These are phyloP conservation scores for Cyclotella atomus DNA, from an alignment of 108 stramenopile species.

Conservation along the genomic window DNA sequence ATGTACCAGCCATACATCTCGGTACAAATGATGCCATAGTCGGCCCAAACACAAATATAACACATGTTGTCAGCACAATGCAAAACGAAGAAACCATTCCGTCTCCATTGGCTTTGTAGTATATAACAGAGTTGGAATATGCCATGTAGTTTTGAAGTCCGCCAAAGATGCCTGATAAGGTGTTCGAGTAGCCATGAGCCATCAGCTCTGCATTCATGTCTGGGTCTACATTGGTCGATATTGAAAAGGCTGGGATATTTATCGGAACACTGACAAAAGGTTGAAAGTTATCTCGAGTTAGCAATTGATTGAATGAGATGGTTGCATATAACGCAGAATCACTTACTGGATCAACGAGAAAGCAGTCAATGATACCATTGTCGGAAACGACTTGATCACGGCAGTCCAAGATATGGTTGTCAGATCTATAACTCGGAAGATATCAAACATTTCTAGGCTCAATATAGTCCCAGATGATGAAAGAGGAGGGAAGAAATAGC, in stretches of 20 bases:
- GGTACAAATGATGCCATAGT: constrained; percentile 67
- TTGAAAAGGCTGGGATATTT: constrained; percentile 86
- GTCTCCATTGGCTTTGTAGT: constrained; percentile 73
- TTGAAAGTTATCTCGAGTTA: too few relatives aligned
- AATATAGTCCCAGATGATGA: not conserved
- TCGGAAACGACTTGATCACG: constrained; percentile 58
- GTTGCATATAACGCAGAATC: too few relatives aligned
- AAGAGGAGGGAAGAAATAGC: constrained; percentile 75
- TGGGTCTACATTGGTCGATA: constrained; percentile 67
- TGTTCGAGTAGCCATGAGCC: constrained; percentile 81
- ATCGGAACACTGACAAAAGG: too few relatives aligned
- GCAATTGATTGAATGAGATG: too few relatives aligned
- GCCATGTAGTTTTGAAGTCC: constrained; percentile 82
- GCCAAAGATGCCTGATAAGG: constrained; percentile 62
- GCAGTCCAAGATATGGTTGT: constrained; percentile 62
- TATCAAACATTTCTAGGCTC: constrained; percentile 9
- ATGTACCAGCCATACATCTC: constrained; percentile 86
- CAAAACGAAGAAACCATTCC: constrained; percentile 50
- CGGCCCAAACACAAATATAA: constrained; percentile 75
- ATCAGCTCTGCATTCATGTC: constrained; percentile 85
- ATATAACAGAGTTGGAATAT: constrained; percentile 70
- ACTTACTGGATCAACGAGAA: constrained; percentile 90
- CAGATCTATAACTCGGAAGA: constrained; percentile 21
- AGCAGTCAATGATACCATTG: constrained; percentile 58
- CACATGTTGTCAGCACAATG: constrained; percentile 41